Percentiles rank a stretch among this genome's conserved stretches.
These are phyloP conservation scores for Chlorella sp. DNA, from an alignment of 139 green algal species.

Conservation along the genomic window DNA sequence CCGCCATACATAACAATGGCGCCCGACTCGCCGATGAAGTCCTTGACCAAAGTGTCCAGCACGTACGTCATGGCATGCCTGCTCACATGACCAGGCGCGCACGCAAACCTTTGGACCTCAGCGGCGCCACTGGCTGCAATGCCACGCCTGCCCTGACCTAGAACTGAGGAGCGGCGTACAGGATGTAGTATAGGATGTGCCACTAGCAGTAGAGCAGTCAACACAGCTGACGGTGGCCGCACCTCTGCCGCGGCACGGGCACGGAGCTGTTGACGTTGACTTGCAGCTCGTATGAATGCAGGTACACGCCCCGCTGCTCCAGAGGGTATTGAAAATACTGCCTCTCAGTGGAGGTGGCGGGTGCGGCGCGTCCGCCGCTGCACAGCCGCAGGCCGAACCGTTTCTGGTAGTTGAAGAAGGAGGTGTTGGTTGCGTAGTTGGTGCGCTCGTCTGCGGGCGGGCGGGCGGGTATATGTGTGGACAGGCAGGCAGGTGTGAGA, in stretches of 20 bases:
- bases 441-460: too few relatives aligned
- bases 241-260: background rate
- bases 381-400: background rate
- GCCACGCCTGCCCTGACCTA: too few relatives aligned
- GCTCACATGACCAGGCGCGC: too few relatives aligned
- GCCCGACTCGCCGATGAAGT: background rate
- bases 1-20: background rate
- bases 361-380: background rate
- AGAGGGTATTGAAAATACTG: background rate
- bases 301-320: conserved; percentile 1
- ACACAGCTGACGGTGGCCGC: background rate
- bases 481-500: too few relatives aligned
- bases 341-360: background rate
- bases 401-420: background rate
- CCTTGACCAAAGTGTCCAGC: background rate
- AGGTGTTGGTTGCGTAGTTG: too few relatives aligned
- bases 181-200: too few relatives aligned
- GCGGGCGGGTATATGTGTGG: too few relatives aligned
- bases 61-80: conserved; percentile 2
- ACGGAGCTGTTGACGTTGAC: background rate
- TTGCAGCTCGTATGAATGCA: background rate
- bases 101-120: too few relatives aligned
- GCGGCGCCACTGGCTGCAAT: too few relatives aligned
- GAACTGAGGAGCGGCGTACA: too few relatives aligned
- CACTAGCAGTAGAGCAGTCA: too few relatives aligned